phyloP scores from a whole-genome alignment of 1,139 yeast genomes.

The Sugiyamaella japonica region DNA sequence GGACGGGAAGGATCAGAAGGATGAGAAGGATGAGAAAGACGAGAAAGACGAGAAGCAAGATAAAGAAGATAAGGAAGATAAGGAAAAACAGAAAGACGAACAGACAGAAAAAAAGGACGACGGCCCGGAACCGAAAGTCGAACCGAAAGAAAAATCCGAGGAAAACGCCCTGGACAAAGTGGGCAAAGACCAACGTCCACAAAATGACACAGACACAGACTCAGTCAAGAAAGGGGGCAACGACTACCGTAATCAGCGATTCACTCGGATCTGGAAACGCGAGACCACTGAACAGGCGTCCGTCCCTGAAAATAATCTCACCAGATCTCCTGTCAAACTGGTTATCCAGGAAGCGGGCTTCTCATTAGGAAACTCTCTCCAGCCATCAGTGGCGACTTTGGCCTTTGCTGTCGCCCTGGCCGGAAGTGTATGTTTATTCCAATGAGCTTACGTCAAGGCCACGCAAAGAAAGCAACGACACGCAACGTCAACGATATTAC shows the following conservation, averaged over 20 bases:
- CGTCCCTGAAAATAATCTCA: neutral
- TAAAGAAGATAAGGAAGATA: no score
- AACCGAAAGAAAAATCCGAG: neutral
- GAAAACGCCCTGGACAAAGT: no score
- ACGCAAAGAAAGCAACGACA: no score
- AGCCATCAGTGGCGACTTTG: slow-evolving; percentile 8
- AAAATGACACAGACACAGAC: no score
- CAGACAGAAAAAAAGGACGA: no score
- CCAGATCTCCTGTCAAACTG: neutral
- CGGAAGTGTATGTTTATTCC: slow-evolving; percentile 1
- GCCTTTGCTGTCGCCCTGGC: slow-evolving; percentile 3
- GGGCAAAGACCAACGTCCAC: no score
- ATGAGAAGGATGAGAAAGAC: no score
- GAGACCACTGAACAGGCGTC: neutral
- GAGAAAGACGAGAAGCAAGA: no score
- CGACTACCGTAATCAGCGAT: neutral
- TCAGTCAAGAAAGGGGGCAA: neutral
- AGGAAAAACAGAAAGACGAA: no score
- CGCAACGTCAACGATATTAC: no score
- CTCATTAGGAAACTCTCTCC: slow-evolving; percentile 1
- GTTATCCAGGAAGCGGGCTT: neutral
- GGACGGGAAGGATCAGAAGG: no score
- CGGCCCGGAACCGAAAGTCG: neutral
- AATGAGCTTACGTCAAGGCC: neutral
- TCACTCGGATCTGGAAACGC: neutral